A percentile compares a stretch with the other conserved stretches of the same genome.
These are phyloP conservation scores for Calocybe indica DNA, from an alignment of 768 basidiomycete genomes.

Conservation along the genomic window DNA sequence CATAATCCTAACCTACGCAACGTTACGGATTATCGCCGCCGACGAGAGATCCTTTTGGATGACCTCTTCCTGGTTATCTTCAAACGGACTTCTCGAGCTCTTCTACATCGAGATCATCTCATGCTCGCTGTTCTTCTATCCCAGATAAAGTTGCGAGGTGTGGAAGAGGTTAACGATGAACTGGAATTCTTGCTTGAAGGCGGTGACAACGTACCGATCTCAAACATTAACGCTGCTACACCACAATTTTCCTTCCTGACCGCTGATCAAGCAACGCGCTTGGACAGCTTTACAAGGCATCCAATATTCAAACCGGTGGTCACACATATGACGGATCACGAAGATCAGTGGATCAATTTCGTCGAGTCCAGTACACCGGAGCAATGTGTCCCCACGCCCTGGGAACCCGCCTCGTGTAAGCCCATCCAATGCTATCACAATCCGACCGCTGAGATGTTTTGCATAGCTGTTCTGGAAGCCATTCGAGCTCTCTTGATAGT, in stretches of 20 bases:
- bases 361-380: constrained; percentile 65
- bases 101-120: constrained; percentile 86
- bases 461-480: constrained; percentile 62
- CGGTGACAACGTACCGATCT: constrained; percentile 52
- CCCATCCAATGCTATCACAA: constrained; percentile 8
- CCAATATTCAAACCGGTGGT: constrained; percentile 75
- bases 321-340: constrained; percentile 51
- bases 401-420: constrained; percentile 76
- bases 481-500: constrained; percentile 74
- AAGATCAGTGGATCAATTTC: constrained; percentile 69
- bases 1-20: constrained; percentile 87
- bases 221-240: constrained; percentile 26
- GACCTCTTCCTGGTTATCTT: constrained; percentile 90
- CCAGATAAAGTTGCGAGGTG: constrained; percentile 78
- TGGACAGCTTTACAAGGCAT: constrained; percentile 67
- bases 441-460: constrained; percentile 5
- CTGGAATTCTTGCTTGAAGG: constrained; percentile 91
- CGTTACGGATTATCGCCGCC: constrained; percentile 63
- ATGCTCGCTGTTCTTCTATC: constrained; percentile 88
- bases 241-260: constrained; percentile 43
- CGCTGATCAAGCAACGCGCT: constrained; percentile 60
- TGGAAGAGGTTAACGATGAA: constrained; percentile 79
- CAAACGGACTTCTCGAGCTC: constrained; percentile 82
- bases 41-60: constrained; percentile 75
- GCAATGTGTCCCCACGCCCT: constrained; percentile 62